These are phyloP conservation scores for Xylaria sp. DNA, from an alignment of 2,329 filamentous ascomycete genomes.

Conservation along the genomic window DNA sequence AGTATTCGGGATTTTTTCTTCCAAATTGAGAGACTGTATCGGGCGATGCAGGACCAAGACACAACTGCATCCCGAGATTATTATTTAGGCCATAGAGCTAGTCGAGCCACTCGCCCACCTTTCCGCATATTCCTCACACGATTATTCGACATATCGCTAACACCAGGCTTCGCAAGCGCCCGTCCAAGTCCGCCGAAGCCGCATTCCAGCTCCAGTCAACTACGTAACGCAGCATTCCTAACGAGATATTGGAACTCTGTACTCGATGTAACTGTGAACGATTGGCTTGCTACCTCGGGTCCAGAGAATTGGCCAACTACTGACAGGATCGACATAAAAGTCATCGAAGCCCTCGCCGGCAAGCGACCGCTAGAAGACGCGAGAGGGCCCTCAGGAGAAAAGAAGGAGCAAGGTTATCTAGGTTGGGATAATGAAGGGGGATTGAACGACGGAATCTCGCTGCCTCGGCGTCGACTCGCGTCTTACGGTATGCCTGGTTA, in stretches of 20 bases:
- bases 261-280: slow-evolving; percentile 47
- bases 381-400: background rate
- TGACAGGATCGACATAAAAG: slow-evolving; percentile 28
- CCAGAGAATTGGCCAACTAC: slow-evolving; percentile 24
- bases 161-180: slow-evolving; percentile 56
- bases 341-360: slow-evolving; percentile 29
- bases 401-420: slow-evolving; percentile 6
- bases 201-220: slow-evolving; percentile 56
- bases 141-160: slow-evolving; percentile 59
- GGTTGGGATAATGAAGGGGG: background rate
- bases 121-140: slow-evolving; percentile 60
- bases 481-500: slow-evolving; percentile 49
- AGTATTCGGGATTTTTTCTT: slow-evolving; percentile 50
- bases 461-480: slow-evolving; percentile 48
- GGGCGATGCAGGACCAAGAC: slow-evolving; percentile 47
- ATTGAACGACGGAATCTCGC: slow-evolving; percentile 24
- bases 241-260: slow-evolving; percentile 56
- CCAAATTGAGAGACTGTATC: slow-evolving; percentile 55
- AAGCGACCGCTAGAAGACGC: slow-evolving; percentile 10
- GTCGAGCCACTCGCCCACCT: slow-evolving; percentile 28
- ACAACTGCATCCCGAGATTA: slow-evolving; percentile 55
- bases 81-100: slow-evolving; percentile 39
- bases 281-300: slow-evolving; percentile 50
- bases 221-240: slow-evolving; percentile 59
- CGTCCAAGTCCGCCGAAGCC: slow-evolving; percentile 51